Evolutionary conservation across 495 filamentous ascomycete species (phyloP), one percentile per base, ranked within the genome.

Genomic region (Penicillium lagena): DNA sequence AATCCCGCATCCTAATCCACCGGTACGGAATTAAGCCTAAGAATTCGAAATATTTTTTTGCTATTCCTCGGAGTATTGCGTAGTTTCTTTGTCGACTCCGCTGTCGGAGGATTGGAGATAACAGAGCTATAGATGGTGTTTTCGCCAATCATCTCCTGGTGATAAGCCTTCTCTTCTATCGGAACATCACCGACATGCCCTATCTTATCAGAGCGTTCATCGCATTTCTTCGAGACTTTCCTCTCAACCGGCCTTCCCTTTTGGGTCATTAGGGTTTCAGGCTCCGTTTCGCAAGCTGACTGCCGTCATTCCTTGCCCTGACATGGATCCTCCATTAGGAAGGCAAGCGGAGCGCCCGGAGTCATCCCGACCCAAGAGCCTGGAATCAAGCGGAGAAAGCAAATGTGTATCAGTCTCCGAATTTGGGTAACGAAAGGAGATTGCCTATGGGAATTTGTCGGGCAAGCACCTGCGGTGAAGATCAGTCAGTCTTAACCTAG

Each of bases 181-280:
- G 22, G 4, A 22, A 22, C 4, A 22, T 45, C 13, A 33, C 12
- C 7, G 1, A 10, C n/a, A 31, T 33, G 10, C 32, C 30, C 39
- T 45, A 31, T 49, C 37, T 51, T 40, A 30, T 11, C 36, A 7
- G n/a, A 31, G 22, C 22, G 22, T 4, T 22, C 22, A 22, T 3
- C 22, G n/a, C n/a, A n/a, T n/a, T 22, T 6, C 2, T 22, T 22
- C 22, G 22, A 22, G 22, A 33, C 34, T 15, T 45, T 40, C 15
- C 45, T 50, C 53, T 57, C 52, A 46, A 37, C 46, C 40, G 51
- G 51, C 45, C 63, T 64, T 62, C 59, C 57, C 39, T 43, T 66
- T 60, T 58, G 9, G 51, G 49, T 30, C 13, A 50, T 33, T 6
- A 22, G 15, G 15, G 15, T 4, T 6, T 22, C 22, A 22, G 0